Conservation (phyloP, 345 rosid species). For the Camelina laxa region DNA sequence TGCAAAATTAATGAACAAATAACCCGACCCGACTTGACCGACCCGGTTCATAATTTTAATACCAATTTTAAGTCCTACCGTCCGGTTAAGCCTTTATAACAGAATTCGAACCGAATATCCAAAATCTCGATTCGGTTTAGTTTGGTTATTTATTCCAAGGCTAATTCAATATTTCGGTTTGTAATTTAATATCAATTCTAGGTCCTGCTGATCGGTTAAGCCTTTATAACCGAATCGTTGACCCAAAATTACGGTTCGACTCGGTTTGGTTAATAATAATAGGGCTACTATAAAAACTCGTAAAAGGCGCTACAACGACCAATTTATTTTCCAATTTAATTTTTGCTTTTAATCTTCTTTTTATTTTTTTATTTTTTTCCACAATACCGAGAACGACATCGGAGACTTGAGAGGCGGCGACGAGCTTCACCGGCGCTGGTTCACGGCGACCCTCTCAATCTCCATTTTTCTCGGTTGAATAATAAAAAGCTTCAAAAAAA, state of each 20-base stretch:
- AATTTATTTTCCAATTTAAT: constrained; percentile 30
- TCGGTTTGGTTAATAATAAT: too few species aligned
- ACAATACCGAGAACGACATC: constrained; percentile 35
- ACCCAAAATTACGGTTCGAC: too few species aligned
- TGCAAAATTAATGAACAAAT: background rate
- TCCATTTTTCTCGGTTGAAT: constrained; percentile 39
- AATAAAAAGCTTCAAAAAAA: constrained; percentile 18
- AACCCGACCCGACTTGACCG: constrained; percentile 4
- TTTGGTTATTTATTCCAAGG: too few species aligned
- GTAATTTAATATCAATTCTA: too few species aligned
- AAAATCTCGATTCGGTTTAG: too few species aligned
- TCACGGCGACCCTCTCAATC: constrained; percentile 42
- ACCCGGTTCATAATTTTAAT: constrained; percentile 18
- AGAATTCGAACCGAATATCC: too few species aligned
- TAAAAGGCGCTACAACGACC: constrained; percentile 46
- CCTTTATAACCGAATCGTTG: too few species aligned
- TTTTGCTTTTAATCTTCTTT: constrained; percentile 26
- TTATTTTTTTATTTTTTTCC: background rate
- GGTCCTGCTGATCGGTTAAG: too few species aligned
- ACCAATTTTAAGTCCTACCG: background rate
- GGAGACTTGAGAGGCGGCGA: constrained; percentile 45
- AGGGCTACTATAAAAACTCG: constrained; percentile 20
- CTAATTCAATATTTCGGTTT: too few species aligned
- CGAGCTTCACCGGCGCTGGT: constrained; percentile 40
- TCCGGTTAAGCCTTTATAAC: too few species aligned